phyloP scores from a whole-genome alignment of 2,329 filamentous ascomycete species.

The Diaporthe destruens region DNA sequence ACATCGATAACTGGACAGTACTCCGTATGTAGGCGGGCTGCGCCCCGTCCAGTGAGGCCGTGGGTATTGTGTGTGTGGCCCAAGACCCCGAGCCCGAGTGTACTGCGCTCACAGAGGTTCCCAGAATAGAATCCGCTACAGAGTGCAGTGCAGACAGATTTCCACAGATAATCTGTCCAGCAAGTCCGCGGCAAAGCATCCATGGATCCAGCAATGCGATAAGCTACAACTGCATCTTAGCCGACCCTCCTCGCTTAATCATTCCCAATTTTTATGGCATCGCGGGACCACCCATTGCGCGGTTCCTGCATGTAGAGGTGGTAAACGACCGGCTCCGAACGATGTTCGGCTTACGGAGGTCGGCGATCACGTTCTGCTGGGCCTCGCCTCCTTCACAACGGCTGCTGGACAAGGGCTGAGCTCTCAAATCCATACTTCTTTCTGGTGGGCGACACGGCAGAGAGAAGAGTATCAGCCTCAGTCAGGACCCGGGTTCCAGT shows the following conservation, averaged over 20 bases:
- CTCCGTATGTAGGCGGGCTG: conserved; percentile 2
- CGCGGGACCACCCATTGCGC: background rate
- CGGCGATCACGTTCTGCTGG: conserved; percentile 32
- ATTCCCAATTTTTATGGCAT: conserved; percentile 10
- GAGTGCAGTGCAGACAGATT: background rate
- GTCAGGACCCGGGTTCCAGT: conserved; percentile 12
- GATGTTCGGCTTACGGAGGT: conserved; percentile 28
- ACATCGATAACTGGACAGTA: background rate
- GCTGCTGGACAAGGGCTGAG: conserved; percentile 9
- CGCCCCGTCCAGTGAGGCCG: background rate
- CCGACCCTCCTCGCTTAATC: conserved; percentile 27
- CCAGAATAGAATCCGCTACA: conserved; percentile 5
- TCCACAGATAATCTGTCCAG: background rate
- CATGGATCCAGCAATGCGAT: background rate
- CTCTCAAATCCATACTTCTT: background rate
- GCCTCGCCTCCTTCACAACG: conserved; percentile 29
- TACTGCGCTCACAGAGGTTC: background rate
- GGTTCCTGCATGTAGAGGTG: conserved; percentile 22
- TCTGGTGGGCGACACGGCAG: conserved; percentile 37
- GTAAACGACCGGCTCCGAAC: conserved; percentile 18
- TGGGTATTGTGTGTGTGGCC: background rate
- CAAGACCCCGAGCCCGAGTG: background rate
- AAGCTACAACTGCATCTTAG: background rate
- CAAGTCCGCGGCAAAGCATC: background rate
- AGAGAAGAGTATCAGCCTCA: conserved; percentile 27